Evolutionary conservation across 208 protist genomes (phyloP), one percentile per base, ranked within the genome.

Genomic region (Wallacemonas sp.): DNA sequence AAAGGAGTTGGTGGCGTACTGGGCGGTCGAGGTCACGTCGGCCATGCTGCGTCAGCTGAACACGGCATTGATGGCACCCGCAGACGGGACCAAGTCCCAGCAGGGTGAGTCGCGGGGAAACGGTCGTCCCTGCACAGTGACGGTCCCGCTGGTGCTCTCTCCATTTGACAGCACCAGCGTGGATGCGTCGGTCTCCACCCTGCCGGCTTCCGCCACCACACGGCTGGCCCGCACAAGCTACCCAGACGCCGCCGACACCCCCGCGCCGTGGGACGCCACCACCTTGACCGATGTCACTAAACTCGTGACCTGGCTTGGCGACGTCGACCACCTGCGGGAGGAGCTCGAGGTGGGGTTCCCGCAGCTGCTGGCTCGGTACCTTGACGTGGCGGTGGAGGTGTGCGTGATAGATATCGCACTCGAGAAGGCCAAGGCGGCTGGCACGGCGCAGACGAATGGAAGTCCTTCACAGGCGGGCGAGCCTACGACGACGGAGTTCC

Each of bases 311-410:
- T 68, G 62, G 56, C 41, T 62, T 15, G 22, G 34, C 22, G 56
- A 28, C 11, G 19, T n/a, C 6, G 41, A 68, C 27, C 19, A 21
- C 2, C 69, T 80, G 4, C 39, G 39, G 3, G 39, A 66, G 5
- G 74, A 80, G 27, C 51, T 80, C 41, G 58, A 62, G 38, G 42
- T 21, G 2, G 28, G 60, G 17, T 75, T 70, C 62, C 69, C 49
- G 45, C 49, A 68, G 22, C 56, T 80, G 22, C 15, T 51, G 39
- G 3, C 26, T 8, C 14, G 36, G 24, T 62, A 49, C 21, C 26
- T 62, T 33, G 31, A n/a, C 17, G 26, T 36, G 38, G 56, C 56
- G 24, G 41, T 62, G 19, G 56, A 62, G 41, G 24, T 27, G 56
- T 31, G 41, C 56, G 56, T 49, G 38, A 8, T 62, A 0, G 28